Conservation (phyloP, 148 eudicot genomes). For the Silene conica region DNA sequence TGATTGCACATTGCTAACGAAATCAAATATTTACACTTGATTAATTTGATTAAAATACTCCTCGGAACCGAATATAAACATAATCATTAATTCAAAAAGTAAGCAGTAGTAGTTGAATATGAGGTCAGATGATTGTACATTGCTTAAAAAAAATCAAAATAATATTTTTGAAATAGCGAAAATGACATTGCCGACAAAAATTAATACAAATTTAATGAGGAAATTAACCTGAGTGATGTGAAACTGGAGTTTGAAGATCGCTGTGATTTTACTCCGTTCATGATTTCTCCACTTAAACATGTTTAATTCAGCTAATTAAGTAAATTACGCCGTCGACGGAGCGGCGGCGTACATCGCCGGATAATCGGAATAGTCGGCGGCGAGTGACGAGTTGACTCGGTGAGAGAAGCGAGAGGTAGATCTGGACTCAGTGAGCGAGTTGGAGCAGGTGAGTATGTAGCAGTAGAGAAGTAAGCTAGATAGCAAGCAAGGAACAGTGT, state of each 20-base stretch:
- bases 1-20: background rate
- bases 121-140: background rate
- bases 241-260: constrained; percentile 69
- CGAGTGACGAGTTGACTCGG: constrained; percentile 18
- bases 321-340: constrained; percentile 20
- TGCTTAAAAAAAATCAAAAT: background rate
- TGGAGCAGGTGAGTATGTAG: background rate
- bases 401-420: constrained; percentile 14
- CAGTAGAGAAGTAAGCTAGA: background rate
- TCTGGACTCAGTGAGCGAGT: constrained; percentile 9
- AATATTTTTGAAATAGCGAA: background rate
- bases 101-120: background rate
- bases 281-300: constrained; percentile 73
- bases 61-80: no score
- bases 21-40: no score
- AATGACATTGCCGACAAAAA: constrained; percentile 17
- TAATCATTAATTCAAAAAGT: no score
- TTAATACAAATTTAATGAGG: background rate
- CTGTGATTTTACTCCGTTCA: constrained; percentile 66
- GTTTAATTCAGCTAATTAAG: constrained; percentile 30
- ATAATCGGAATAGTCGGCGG: constrained; percentile 36
- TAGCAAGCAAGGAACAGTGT: constrained; percentile 19
- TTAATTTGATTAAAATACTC: no score
- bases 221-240: constrained; percentile 78
- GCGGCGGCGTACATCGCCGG: constrained; percentile 41